These are phyloP conservation scores for Corchorus capsularis DNA, from an alignment of 345 rosid species.

Conservation along the genomic window DNA sequence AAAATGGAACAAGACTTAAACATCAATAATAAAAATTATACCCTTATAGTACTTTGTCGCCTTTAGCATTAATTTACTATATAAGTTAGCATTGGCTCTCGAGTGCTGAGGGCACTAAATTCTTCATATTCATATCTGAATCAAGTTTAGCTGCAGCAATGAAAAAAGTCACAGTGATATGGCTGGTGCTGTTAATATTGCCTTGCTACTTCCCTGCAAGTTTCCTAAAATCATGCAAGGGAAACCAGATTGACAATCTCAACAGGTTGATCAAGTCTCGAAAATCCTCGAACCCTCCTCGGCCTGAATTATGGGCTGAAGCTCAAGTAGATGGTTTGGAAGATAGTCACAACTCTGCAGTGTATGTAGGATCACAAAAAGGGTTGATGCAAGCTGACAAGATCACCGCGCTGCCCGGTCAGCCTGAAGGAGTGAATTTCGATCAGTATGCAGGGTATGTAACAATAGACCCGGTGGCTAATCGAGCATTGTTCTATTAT, in stretches of 20 bases:
- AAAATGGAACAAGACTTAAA: background rate
- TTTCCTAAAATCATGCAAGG: conserved; percentile 28
- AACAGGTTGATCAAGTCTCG: conserved; percentile 33
- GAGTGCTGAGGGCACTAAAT: background rate
- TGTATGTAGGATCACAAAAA: conserved; percentile 15
- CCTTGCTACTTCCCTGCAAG: conserved; percentile 12
- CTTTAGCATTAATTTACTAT: background rate
- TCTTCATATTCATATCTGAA: background rate
- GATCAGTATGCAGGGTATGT: conserved; percentile 33
- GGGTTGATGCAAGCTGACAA: conserved; percentile 23
- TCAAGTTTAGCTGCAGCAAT: background rate
- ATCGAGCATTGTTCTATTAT: conserved; percentile 17
- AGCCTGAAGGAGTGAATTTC: conserved; percentile 26
- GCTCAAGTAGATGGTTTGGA: conserved; percentile 5
- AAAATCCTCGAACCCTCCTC: conserved; percentile 28
- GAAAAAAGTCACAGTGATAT: background rate
- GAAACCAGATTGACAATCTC: conserved; percentile 34
- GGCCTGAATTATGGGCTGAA: conserved; percentile 22
- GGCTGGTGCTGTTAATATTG: conserved; percentile 29
- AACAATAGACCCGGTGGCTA: conserved; percentile 22
- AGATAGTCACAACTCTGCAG: conserved; percentile 10
- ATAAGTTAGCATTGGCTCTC: background rate
- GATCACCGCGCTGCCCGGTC: conserved; percentile 21
- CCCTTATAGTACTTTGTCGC: background rate
- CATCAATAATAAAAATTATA: background rate